A percentile compares a stretch with the other conserved stretches of the same genome.
These are phyloP conservation scores for Xanthoceras sorbifolium DNA, from an alignment of 345 rosid species.

Conservation along the genomic window DNA sequence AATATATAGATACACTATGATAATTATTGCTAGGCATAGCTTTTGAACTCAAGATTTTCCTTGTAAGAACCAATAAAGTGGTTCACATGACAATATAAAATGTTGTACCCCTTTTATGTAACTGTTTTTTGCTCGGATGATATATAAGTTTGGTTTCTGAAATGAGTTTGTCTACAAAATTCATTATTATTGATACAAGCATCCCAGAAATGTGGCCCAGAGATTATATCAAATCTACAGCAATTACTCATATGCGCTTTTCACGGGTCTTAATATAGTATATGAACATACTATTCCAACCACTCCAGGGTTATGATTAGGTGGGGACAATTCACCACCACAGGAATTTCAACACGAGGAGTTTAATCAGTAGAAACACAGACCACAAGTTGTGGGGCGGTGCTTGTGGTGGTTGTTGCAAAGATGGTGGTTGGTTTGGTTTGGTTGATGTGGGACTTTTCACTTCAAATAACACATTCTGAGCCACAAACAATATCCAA, in stretches of 20 bases:
- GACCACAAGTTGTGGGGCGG: background rate
- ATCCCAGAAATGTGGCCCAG: background rate
- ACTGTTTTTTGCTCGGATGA: constrained; percentile 8
- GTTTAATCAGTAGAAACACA: background rate
- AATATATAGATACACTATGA: background rate
- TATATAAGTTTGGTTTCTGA: constrained; percentile 7
- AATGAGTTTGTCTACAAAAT: background rate
- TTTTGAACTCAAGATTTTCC: background rate
- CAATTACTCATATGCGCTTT: too few relatives aligned
- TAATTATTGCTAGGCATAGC: constrained; percentile 1
- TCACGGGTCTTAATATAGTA: too few relatives aligned
- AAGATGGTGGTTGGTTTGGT: too few relatives aligned
- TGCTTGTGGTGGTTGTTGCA: background rate
- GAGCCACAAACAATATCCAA: too few relatives aligned
- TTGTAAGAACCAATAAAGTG: constrained; percentile 18
- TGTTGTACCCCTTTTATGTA: background rate
- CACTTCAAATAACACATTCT: too few relatives aligned
- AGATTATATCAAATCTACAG: too few relatives aligned
- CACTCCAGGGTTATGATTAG: background rate
- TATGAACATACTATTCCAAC: background rate
- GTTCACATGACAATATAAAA: constrained; percentile 10
- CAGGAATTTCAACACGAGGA: background rate
- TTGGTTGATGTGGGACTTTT: too few relatives aligned
- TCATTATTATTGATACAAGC: background rate
- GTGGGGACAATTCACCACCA: background rate